Base-by-base conservation (phyloP, 352 stramenopile genomes). In the Pythium utonaiense region DNA sequence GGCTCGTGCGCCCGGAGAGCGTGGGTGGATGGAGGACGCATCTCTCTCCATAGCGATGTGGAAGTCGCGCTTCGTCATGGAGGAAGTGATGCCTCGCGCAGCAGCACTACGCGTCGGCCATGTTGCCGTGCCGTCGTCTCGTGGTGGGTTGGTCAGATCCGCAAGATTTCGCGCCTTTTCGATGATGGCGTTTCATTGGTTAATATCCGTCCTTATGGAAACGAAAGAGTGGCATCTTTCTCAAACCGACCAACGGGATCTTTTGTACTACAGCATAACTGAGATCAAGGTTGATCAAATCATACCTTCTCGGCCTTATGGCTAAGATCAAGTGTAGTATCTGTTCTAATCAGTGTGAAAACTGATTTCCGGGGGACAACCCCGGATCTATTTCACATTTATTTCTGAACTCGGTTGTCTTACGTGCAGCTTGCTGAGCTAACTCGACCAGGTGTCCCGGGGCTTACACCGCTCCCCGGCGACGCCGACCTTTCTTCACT, bases 301-400 rank as follows among this genome's bases (percentile, higher is more conserved):
- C 71, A 85, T 86, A 86, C 77, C 76, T 91, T 90, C 83, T 91
- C 81, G 80, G 84, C 84, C 77, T 91, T 83, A 83, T 91, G 80
- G 82, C 80, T 92, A 90, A 89, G 80, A 90, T 91, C 82, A 91
- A 91, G 82, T 91, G 82, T 91, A 91, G 82, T 91, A 92, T 91
- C 83, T 94, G 85, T 94, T 94, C 85, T 95, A 90, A 92, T 92
- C 84, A 94, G 80, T 90, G 81, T 91, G 84, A 92, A 90, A 92
- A 91, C 82, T 92, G 81, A 87, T 89, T 90, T 88, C 69, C 63
- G 57, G 64, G 58, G 56, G 67, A 80, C 73, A 73, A 69, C 53
- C 62, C 48, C 49, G 65, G 69, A 70, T 76, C 64, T 71, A 82
- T 91, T 93, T 91, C 78, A 91, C 80, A 86, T 88, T 86, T 73